Evolutionary conservation across 768 basidiomycete species (phyloP).

Genomic region (Hemileccinum rubropunctum): DNA sequence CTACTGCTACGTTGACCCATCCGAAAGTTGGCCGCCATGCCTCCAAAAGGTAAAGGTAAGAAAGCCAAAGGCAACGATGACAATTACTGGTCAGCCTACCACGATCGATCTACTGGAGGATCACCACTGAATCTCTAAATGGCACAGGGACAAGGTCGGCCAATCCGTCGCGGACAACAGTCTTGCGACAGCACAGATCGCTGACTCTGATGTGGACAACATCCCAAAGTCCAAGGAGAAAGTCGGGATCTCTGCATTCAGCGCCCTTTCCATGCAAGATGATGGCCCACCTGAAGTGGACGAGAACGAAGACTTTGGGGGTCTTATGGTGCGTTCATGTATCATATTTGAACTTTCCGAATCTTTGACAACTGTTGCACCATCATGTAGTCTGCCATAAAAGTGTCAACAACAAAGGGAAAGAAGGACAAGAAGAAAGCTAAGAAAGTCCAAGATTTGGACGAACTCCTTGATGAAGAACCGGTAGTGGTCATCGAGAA

Average conservation of each 20-base stretch:
- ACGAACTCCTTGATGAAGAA: conserved; percentile 28
- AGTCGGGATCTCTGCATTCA: conserved; percentile 50
- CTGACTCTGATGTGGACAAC: conserved; percentile 44
- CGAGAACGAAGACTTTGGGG: conserved; percentile 68
- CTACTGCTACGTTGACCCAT: background rate
- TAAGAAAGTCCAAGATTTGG: conserved; percentile 36
- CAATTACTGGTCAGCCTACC: conserved; percentile 61
- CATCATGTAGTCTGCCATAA: conserved; percentile 54
- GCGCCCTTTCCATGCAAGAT: conserved; percentile 43
- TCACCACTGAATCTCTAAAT: conserved; percentile 12
- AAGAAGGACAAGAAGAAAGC: conserved; percentile 57
- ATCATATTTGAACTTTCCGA: background rate
- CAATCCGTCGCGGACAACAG: conserved; percentile 50
- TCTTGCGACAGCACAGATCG: conserved; percentile 25
- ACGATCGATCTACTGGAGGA: conserved; percentile 13
- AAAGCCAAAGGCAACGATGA: conserved; percentile 82
- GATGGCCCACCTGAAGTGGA: conserved; percentile 43
- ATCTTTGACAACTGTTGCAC: background rate
- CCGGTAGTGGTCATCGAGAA: conserved; percentile 31
- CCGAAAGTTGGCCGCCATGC: conserved; percentile 16
- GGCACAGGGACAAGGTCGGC: conserved; percentile 61
- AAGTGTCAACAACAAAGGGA: conserved; percentile 47
- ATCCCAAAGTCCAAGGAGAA: conserved; percentile 28
- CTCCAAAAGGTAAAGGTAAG: conserved; percentile 80
- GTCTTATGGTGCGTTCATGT: conserved; percentile 62